phyloP scores from a whole-genome alignment of 371 early-diverging fungal species.

The Mortierella sp. region DNA sequence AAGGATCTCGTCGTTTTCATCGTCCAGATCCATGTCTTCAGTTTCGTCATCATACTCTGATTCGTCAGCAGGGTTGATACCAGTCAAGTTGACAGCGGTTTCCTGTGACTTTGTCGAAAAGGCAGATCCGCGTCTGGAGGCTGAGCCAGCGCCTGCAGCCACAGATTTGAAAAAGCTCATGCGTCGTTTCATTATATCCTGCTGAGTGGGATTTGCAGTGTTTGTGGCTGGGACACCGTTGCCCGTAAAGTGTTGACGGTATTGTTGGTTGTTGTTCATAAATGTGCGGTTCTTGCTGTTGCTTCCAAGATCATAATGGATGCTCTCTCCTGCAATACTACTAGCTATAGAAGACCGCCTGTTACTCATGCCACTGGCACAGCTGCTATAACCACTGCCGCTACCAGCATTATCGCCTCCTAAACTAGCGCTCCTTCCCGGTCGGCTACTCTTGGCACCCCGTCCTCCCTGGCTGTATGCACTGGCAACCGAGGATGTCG shows the following conservation, averaged over 20 bases:
- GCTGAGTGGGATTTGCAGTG: conserved; percentile 7
- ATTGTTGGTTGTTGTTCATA: conserved; percentile 22
- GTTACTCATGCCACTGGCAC: neutral
- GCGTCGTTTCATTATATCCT: conserved; percentile 38
- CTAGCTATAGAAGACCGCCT: conserved; percentile 33
- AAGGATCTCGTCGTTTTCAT: conserved; percentile 14
- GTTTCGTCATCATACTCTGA: conserved; percentile 10
- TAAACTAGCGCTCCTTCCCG: conserved; percentile 17
- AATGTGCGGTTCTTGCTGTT: conserved; percentile 4
- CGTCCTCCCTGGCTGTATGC: conserved; percentile 7
- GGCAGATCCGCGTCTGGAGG: conserved; percentile 40
- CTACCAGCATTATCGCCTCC: conserved; percentile 3
- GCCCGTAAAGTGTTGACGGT: conserved; percentile 54
- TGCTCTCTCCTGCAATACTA: conserved; percentile 30
- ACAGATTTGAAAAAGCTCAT: conserved; percentile 45
- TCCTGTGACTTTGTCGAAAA: conserved; percentile 52
- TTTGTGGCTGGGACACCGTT: conserved; percentile 4
- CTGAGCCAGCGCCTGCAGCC: conserved; percentile 7
- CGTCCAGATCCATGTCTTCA: conserved; percentile 20
- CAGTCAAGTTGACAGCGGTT: conserved; percentile 44
- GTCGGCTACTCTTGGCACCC: conserved; percentile 8
- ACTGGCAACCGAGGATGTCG: conserved; percentile 22
- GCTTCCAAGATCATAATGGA: conserved; percentile 14
- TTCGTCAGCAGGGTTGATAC: conserved; percentile 28
- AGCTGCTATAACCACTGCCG: neutral